phyloP scores from a whole-genome alignment of 441 rosid genomes.

The Aleurites moluccanus region DNA sequence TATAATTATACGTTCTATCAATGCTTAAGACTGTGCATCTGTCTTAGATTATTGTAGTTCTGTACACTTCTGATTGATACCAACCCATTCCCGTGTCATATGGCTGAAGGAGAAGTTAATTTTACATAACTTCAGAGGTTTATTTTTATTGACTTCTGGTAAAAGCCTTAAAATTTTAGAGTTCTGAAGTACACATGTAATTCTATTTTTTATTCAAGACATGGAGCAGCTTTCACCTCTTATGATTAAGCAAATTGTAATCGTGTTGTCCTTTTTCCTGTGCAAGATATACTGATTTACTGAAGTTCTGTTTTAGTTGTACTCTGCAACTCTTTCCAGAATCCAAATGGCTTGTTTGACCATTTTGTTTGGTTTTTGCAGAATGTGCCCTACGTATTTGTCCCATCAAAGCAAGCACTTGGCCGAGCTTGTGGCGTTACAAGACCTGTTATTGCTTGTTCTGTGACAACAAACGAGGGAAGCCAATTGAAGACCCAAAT shows the following conservation, averaged over 20 bases:
- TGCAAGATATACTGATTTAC: background rate
- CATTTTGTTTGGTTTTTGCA: constrained; percentile 28
- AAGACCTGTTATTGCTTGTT: constrained; percentile 87
- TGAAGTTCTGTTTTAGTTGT: background rate
- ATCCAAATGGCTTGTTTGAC: background rate
- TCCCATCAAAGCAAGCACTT: constrained; percentile 91
- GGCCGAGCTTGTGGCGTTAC: constrained; percentile 99
- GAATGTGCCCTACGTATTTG: constrained; percentile 98
- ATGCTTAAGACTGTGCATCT: too few relatives aligned
- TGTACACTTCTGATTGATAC: too few relatives aligned
- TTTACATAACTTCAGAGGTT: background rate
- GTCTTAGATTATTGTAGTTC: too few relatives aligned
- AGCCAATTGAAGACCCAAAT: constrained; percentile 85
- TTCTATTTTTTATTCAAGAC: background rate
- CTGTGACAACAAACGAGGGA: constrained; percentile 82
- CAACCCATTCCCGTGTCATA: too few relatives aligned
- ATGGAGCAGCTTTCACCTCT: background rate
- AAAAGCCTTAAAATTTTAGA: background rate
- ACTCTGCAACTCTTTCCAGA: background rate
- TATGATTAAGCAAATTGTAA: background rate
- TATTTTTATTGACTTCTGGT: background rate
- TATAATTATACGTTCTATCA: background rate
- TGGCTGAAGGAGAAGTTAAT: background rate
- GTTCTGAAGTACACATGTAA: background rate
- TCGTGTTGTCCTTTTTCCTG: background rate